Percentiles rank a stretch among this genome's conserved stretches.
Evolutionary conservation across 768 basidiomycete species (phyloP).

Genomic region (Myochromella boudieri): DNA sequence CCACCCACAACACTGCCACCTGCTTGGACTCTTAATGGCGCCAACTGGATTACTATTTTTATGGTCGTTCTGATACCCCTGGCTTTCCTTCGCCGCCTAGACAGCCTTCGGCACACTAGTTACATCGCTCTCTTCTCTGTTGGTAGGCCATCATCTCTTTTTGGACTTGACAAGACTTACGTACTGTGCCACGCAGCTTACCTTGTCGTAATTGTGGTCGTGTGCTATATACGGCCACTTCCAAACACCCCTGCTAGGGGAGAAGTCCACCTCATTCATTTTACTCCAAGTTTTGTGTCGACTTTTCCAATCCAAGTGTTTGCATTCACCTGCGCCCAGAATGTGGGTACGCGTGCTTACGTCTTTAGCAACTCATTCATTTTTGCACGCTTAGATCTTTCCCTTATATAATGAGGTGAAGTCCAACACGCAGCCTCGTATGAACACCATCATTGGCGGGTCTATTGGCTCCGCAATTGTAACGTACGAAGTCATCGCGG

Average conservation of each 20-base stretch:
- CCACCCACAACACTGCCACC: constrained; percentile 66
- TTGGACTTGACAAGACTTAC: neutral
- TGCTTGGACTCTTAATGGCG: constrained; percentile 71
- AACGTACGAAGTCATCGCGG: constrained; percentile 85
- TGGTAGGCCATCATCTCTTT: constrained; percentile 46
- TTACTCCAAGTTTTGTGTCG: constrained; percentile 76
- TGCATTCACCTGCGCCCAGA: constrained; percentile 91
- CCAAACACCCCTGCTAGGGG: constrained; percentile 63
- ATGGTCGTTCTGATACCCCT: constrained; percentile 80
- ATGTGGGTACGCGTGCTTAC: constrained; percentile 48
- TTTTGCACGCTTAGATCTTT: constrained; percentile 60
- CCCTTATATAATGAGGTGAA: constrained; percentile 92
- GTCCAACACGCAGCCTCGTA: constrained; percentile 73
- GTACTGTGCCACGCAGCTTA: constrained; percentile 50
- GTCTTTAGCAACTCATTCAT: constrained; percentile 4
- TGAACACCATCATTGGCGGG: constrained; percentile 85
- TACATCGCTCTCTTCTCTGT: constrained; percentile 91
- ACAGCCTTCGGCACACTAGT: constrained; percentile 88
- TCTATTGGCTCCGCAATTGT: constrained; percentile 84
- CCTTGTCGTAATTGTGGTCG: constrained; percentile 75
- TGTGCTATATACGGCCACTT: constrained; percentile 76
- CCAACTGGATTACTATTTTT: constrained; percentile 79
- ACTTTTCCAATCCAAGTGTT: constrained; percentile 95
- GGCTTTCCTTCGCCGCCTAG: constrained; percentile 77
- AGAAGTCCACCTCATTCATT: constrained; percentile 68